phyloP scores from a whole-genome alignment of 1,139 yeast species.

The Taphrina wiesneri region DNA sequence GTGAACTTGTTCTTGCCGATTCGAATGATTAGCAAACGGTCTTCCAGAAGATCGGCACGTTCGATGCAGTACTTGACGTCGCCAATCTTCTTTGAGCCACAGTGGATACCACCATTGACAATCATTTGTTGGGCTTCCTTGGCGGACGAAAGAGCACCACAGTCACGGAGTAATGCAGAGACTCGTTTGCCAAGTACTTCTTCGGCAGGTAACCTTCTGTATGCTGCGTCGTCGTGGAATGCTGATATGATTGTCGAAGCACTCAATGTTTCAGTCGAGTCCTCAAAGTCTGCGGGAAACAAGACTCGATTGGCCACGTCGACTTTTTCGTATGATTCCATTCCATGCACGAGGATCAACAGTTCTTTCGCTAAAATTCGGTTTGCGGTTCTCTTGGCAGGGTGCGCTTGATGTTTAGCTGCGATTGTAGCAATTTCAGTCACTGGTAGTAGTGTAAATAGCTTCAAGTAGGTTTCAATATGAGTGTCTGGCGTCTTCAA shows the following conservation, averaged over 20 bases:
- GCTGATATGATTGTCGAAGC: slow-evolving; percentile 60
- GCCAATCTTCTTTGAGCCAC: slow-evolving; percentile 61
- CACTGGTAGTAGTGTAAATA: slow-evolving; percentile 76
- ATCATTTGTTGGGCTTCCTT: slow-evolving; percentile 65
- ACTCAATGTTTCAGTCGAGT: slow-evolving; percentile 48
- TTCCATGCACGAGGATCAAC: slow-evolving; percentile 83
- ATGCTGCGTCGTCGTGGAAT: slow-evolving; percentile 63
- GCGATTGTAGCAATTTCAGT: slow-evolving; percentile 58
- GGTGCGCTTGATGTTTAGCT: slow-evolving; percentile 56
- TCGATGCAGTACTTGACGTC: slow-evolving; percentile 57
- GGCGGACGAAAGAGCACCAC: slow-evolving; percentile 43
- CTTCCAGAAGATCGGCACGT: slow-evolving; percentile 59
- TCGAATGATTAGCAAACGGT: slow-evolving; percentile 62
- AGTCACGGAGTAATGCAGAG: slow-evolving; percentile 39
- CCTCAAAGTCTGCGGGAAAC: slow-evolving; percentile 60
- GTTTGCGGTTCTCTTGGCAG: slow-evolving; percentile 72
- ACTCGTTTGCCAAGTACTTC: slow-evolving; percentile 48
- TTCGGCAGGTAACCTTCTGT: slow-evolving; percentile 49
- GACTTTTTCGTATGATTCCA: slow-evolving; percentile 68
- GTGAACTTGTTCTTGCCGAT: slow-evolving; percentile 59
- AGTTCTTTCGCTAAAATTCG: slow-evolving; percentile 76
- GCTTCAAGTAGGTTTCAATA: slow-evolving; percentile 64
- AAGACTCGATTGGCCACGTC: slow-evolving; percentile 63
- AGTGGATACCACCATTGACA: slow-evolving; percentile 69
- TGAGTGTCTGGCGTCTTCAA: slow-evolving; percentile 78